These are phyloP conservation scores for Phytophthora foliorum DNA, from an alignment of 352 stramenopile species.

Conservation along the genomic window DNA sequence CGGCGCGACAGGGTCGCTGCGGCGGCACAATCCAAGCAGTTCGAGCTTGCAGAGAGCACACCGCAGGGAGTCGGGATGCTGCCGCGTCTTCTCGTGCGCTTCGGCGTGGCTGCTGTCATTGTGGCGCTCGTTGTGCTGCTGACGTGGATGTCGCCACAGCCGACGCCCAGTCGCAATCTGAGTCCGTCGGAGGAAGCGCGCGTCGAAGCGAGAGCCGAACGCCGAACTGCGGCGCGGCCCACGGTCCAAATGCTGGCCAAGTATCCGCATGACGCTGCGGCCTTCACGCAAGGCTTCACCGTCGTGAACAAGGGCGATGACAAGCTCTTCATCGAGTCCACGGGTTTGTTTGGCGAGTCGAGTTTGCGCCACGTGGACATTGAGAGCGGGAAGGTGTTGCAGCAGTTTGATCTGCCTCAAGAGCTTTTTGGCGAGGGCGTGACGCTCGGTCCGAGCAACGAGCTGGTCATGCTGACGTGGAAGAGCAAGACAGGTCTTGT, in stretches of 20 bases:
- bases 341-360: constrained; percentile 90
- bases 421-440: constrained; percentile 94
- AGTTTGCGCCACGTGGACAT: constrained; percentile 90
- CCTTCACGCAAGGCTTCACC: constrained; percentile 90
- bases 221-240: constrained; percentile 21
- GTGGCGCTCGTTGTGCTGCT: constrained; percentile 35
- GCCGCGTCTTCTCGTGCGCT: constrained; percentile 45
- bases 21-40: constrained; percentile 21
- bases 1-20: constrained; percentile 13
- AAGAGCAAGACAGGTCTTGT: constrained; percentile 90
- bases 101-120: constrained; percentile 37
- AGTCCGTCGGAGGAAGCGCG: constrained; percentile 22
- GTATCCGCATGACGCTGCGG: constrained; percentile 82
- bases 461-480: constrained; percentile 94
- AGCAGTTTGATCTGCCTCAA: constrained; percentile 60
- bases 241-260: constrained; percentile 69
- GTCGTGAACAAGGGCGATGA: constrained; percentile 61
- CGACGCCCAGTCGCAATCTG: constrained; percentile 12
- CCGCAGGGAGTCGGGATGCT: constrained; percentile 30
- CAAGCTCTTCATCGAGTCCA: constrained; percentile 94
- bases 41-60: constrained; percentile 4
- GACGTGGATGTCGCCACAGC: constrained; percentile 14
- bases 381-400: constrained; percentile 80
- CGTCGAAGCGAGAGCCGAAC: constrained; percentile 22
- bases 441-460: constrained; percentile 67